phyloP scores from a whole-genome alignment of 352 stramenopile species.

The Globisporangium paroecandrum region DNA sequence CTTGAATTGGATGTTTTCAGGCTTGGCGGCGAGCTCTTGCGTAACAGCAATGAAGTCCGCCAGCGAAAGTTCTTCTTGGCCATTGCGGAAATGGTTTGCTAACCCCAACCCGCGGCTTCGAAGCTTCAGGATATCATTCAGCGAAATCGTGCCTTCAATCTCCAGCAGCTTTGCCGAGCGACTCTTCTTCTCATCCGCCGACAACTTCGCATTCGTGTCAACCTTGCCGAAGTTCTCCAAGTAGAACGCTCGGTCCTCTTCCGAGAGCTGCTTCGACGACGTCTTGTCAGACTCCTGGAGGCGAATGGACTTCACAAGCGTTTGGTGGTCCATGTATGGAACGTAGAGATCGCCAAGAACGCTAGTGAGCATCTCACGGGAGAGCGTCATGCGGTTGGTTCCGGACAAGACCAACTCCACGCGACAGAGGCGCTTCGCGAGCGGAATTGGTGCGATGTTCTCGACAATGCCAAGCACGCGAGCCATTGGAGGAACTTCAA shows the following conservation, averaged over 20 bases:
- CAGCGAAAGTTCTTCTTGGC: slow-evolving; percentile 39
- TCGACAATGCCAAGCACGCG: slow-evolving; percentile 56
- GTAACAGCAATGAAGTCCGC: slow-evolving; percentile 35
- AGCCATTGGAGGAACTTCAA: slow-evolving; percentile 54
- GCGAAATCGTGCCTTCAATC: slow-evolving; percentile 40
- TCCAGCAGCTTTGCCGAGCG: slow-evolving; percentile 31
- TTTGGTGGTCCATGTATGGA: slow-evolving; percentile 51
- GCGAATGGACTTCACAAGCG: slow-evolving; percentile 47
- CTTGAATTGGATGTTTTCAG: slow-evolving; percentile 53
- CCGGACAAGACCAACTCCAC: slow-evolving; percentile 39
- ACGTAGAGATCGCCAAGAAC: slow-evolving; percentile 56
- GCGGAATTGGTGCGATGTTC: slow-evolving; percentile 44
- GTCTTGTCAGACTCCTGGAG: slow-evolving; percentile 41
- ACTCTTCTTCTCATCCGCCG: slow-evolving; percentile 38
- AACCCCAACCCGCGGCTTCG: slow-evolving; percentile 37
- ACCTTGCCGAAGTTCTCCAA: slow-evolving; percentile 44
- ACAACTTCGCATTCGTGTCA: slow-evolving; percentile 40
- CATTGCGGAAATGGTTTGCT: slow-evolving; percentile 37
- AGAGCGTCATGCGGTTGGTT: slow-evolving; percentile 39
- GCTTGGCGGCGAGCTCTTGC: slow-evolving; percentile 36
- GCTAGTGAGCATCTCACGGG: slow-evolving; percentile 38
- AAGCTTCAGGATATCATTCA: slow-evolving; percentile 48
- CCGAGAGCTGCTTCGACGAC: slow-evolving; percentile 29
- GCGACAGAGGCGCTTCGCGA: slow-evolving; percentile 35
- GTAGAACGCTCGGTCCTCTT: slow-evolving; percentile 56